phyloP scores from a whole-genome alignment of 495 filamentous ascomycete genomes.

The Mycothermus thermophilus region DNA sequence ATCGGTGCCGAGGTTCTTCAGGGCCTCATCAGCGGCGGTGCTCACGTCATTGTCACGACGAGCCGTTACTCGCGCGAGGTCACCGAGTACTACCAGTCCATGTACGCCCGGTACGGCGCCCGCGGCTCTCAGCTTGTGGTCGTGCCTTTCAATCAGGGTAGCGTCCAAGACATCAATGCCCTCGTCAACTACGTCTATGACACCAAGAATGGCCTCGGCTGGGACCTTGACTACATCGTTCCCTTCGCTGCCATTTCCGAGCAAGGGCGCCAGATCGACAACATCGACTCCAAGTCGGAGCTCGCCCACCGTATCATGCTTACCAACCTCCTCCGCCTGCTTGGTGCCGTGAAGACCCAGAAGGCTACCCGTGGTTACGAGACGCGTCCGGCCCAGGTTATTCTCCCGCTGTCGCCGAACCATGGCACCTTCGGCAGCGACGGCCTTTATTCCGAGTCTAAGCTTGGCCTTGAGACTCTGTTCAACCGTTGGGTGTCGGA shows the following conservation, averaged over 20 bases:
- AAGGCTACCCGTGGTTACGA: slow-evolving; percentile 79
- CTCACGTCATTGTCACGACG: slow-evolving; percentile 90
- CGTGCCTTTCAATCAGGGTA: slow-evolving; percentile 97
- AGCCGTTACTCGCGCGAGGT: slow-evolving; percentile 93
- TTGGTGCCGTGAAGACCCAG: slow-evolving; percentile 80
- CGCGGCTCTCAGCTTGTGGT: slow-evolving; percentile 94
- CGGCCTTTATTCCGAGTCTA: slow-evolving; percentile 95
- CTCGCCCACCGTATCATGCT: slow-evolving; percentile 98
- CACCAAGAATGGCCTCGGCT: slow-evolving; percentile 88
- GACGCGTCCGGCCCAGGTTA: slow-evolving; percentile 90
- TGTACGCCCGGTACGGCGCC: slow-evolving; percentile 88
- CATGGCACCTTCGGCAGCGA: slow-evolving; percentile 98
- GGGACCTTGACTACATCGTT: slow-evolving; percentile 93
- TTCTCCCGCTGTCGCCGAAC: slow-evolving; percentile 91
- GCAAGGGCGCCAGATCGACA: slow-evolving; percentile 94
- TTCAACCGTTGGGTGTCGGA: slow-evolving; percentile 99
- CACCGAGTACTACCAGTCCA: slow-evolving; percentile 97
- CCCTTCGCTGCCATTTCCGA: slow-evolving; percentile 96
- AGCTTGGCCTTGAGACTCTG: slow-evolving; percentile 88
- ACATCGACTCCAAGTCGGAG: slow-evolving; percentile 95
- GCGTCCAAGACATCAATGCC: slow-evolving; percentile 90
- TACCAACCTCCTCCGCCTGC: slow-evolving; percentile 84
- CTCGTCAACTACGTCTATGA: slow-evolving; percentile 94
- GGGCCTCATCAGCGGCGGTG: slow-evolving; percentile 90
- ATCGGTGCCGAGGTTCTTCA: slow-evolving; percentile 98